These are phyloP conservation scores for Pythium aquatile DNA, from an alignment of 352 stramenopile genomes.

Conservation along the genomic window DNA sequence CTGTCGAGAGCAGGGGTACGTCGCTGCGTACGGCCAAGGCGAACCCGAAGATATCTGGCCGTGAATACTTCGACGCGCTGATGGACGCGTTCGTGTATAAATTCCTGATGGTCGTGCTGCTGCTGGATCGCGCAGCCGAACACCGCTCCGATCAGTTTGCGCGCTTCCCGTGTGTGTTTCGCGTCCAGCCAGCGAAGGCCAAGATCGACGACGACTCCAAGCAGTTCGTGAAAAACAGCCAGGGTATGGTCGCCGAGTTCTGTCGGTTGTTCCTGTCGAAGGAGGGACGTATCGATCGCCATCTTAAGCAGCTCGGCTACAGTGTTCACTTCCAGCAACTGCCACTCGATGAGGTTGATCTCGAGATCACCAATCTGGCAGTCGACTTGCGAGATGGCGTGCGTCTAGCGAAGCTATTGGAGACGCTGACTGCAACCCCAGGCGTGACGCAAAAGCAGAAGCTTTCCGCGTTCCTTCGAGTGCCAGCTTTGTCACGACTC, in stretches of 20 bases:
- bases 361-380: constrained; percentile 90
- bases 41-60: constrained; percentile 72
- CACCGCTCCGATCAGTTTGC: constrained; percentile 74
- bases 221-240: constrained; percentile 88
- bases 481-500: constrained; percentile 92
- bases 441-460: constrained; percentile 8
- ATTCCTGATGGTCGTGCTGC: constrained; percentile 92
- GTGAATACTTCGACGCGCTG: constrained; percentile 82
- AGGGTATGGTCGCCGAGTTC: constrained; percentile 90
- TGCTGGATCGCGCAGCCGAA: constrained; percentile 88
- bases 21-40: constrained; percentile 41
- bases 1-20: constrained; percentile 52
- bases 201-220: constrained; percentile 20
- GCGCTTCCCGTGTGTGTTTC: constrained; percentile 90
- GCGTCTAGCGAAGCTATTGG: constrained; percentile 90
- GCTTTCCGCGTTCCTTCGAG: constrained; percentile 85
- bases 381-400: constrained; percentile 96
- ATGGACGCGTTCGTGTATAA: constrained; percentile 88
- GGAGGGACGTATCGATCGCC: constrained; percentile 94
- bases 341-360: constrained; percentile 94
- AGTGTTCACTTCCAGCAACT: constrained; percentile 89
- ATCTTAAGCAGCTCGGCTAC: constrained; percentile 89
- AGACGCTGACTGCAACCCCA: constrained; percentile 68
- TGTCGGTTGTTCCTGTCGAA: constrained; percentile 91
- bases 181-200: constrained; percentile 29